These are phyloP conservation scores for Megacollybia marginata DNA, from an alignment of 768 basidiomycete species.

Conservation along the genomic window DNA sequence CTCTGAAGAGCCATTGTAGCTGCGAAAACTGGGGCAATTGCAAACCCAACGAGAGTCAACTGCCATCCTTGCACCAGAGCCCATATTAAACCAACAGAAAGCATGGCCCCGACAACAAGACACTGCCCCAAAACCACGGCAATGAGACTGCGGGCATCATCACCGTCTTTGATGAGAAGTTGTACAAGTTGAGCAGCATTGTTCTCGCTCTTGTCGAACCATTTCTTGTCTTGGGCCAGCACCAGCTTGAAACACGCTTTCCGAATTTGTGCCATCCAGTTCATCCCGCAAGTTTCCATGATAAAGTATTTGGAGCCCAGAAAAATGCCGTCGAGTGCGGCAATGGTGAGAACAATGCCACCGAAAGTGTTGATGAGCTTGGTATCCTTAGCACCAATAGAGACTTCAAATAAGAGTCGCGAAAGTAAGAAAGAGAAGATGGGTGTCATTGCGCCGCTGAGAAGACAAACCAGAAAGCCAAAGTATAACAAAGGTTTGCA, in stretches of 20 bases:
- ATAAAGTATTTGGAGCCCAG: constrained; percentile 71
- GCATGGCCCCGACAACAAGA: constrained; percentile 73
- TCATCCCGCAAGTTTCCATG: constrained; percentile 68
- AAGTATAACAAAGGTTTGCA: constrained; percentile 61
- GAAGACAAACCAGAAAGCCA: constrained; percentile 62
- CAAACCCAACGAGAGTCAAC: constrained; percentile 84
- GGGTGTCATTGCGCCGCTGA: constrained; percentile 82
- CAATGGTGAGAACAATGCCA: constrained; percentile 64
- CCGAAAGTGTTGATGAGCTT: constrained; percentile 62
- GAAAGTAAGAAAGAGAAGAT: constrained; percentile 89
- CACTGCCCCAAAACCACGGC: constrained; percentile 65
- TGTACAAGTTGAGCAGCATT: constrained; percentile 58
- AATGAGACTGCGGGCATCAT: constrained; percentile 78
- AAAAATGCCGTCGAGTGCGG: constrained; percentile 69
- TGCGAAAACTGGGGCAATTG: constrained; percentile 79
- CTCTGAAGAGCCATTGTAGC: constrained; percentile 70
- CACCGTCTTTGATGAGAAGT: constrained; percentile 78
- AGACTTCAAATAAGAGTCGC: constrained; percentile 68
- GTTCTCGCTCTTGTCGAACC: constrained; percentile 72
- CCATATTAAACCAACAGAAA: constrained; percentile 81
- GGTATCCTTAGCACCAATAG: constrained; percentile 58
- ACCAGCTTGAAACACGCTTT: constrained; percentile 46
- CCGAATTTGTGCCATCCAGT: constrained; percentile 70
- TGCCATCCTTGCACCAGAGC: constrained; percentile 87
- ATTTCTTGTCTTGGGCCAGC: constrained; percentile 75